phyloP scores from a whole-genome alignment of 495 filamentous ascomycete genomes.

The Annulohypoxylon moriforme region DNA sequence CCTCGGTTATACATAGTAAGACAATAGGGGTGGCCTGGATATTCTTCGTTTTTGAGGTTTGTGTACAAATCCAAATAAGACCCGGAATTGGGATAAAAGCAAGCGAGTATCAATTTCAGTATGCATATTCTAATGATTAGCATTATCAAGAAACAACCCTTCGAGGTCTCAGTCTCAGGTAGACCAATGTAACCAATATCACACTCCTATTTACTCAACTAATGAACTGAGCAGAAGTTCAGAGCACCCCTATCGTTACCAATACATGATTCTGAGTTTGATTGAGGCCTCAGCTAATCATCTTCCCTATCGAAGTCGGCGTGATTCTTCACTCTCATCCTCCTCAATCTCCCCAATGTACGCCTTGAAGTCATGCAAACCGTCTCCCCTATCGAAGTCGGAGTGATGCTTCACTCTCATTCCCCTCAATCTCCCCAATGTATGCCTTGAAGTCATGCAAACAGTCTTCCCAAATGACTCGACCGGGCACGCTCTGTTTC shows the following conservation, averaged over 20 bases:
- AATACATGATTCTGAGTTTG: neutral
- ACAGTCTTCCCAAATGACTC: neutral
- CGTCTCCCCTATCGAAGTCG: neutral
- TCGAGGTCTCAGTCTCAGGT: neutral
- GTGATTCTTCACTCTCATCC: neutral
- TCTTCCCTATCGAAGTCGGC: neutral
- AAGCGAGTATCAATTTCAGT: neutral
- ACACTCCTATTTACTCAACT: neutral
- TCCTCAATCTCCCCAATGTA: slow-evolving; percentile 61
- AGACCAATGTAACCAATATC: neutral
- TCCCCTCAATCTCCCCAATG: slow-evolving; percentile 59
- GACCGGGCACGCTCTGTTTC: too few relatives aligned
- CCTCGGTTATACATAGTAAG: neutral
- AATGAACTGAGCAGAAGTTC: neutral
- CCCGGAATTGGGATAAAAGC: neutral
- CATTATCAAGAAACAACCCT: neutral
- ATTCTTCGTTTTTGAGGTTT: neutral
- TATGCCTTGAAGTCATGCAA: slow-evolving; percentile 58
- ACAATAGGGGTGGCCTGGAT: neutral
- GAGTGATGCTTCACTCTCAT: neutral
- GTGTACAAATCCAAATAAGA: neutral
- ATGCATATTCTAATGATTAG: neutral
- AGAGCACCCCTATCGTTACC: neutral
- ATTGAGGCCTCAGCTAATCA: neutral
- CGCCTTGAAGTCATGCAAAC: slow-evolving; percentile 55